Conservation (phyloP, 75 land plant species). For the Cunninghamia lanceolata region DNA sequence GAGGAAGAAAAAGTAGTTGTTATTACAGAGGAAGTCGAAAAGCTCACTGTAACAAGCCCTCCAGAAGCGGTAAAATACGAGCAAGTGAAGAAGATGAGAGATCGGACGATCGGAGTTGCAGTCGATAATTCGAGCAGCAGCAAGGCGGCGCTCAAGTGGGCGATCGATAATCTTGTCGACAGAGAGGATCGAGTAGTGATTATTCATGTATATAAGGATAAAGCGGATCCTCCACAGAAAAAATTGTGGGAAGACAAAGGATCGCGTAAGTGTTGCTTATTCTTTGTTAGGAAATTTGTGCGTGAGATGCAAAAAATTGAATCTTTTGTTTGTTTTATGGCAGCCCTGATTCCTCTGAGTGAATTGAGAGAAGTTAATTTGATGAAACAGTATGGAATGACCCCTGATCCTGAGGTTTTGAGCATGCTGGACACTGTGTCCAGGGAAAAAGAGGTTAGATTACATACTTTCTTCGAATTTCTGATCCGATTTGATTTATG, state of each 20-base stretch:
- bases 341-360: slow-evolving; percentile 52
- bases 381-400: slow-evolving; percentile 38
- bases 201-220: slow-evolving; percentile 36
- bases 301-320: not conserved
- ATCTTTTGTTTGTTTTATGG: not conserved
- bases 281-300: not conserved
- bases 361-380: slow-evolving; percentile 44
- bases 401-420: slow-evolving; percentile 39
- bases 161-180: slow-evolving; percentile 39
- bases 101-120: slow-evolving; percentile 37
- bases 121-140: slow-evolving; percentile 55
- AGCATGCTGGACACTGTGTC: slow-evolving; percentile 34
- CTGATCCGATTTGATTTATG: not conserved
- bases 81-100: slow-evolving; percentile 26
- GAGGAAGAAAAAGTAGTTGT: not conserved
- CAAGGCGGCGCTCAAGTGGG: slow-evolving; percentile 54
- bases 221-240: slow-evolving; percentile 23
- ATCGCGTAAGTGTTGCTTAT: slow-evolving; percentile 34
- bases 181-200: slow-evolving; percentile 32
- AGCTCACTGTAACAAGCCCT: not conserved
- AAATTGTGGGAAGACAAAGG: slow-evolving; percentile 39
- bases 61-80: not conserved
- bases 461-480: not conserved
- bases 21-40: not conserved
- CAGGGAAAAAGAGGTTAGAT: slow-evolving; percentile 31